Evolutionary conservation across 768 basidiomycete species (phyloP).

Genomic region (Russula earlei): DNA sequence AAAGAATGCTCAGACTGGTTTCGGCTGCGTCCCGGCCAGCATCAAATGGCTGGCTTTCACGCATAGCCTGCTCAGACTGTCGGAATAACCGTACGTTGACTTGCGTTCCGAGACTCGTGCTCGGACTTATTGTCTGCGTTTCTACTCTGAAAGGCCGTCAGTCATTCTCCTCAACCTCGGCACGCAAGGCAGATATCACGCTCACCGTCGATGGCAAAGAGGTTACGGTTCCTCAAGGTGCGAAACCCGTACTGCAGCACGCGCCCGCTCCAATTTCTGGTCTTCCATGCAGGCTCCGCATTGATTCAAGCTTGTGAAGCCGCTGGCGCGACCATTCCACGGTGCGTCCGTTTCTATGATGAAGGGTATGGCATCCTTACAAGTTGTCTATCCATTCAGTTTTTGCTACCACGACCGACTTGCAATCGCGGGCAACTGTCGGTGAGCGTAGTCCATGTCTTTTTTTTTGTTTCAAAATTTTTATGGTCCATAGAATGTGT

Average conservation of each 20-base stretch:
- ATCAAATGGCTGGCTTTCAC: constrained; percentile 62
- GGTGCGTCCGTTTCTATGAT: constrained; percentile 36
- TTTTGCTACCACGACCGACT: constrained; percentile 90
- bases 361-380: neutral
- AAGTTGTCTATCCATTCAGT: constrained; percentile 29
- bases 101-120: neutral
- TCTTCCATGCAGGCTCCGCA: constrained; percentile 57
- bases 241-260: constrained; percentile 23
- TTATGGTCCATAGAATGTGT: constrained; percentile 66
- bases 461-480: neutral
- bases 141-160: constrained; percentile 34
- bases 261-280: neutral
- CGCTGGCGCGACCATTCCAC: constrained; percentile 71
- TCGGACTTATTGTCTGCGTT: neutral
- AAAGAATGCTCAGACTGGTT: constrained; percentile 59
- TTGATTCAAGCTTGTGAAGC: constrained; percentile 94
- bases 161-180: constrained; percentile 55
- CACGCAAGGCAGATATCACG: constrained; percentile 71
- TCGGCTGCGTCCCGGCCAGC: constrained; percentile 45
- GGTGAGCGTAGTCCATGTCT: constrained; percentile 40
- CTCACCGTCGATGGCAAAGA: constrained; percentile 95
- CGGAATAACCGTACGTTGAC: constrained; percentile 11
- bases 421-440: constrained; percentile 96
- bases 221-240: constrained; percentile 94
- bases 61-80: constrained; percentile 31